Evolutionary conservation across 371 early-diverging fungal species (phyloP).

Genomic region (Gilbertella persicaria): DNA sequence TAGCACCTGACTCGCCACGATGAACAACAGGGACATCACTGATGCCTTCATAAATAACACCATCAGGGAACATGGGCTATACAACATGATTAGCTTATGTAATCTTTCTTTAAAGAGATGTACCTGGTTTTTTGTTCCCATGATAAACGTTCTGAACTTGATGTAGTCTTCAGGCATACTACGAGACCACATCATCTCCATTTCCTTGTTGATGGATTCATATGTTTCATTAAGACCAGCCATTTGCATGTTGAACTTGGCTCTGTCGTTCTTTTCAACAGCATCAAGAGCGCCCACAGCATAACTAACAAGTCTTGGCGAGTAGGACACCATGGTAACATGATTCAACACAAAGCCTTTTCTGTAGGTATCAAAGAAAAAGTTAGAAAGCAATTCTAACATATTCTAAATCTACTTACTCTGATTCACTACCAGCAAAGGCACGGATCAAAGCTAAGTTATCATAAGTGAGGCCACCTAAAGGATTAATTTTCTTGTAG

Average conservation of each 20-base stretch:
- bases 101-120: neutral
- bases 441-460: constrained; percentile 77
- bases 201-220: constrained; percentile 66
- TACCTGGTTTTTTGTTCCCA: constrained; percentile 82
- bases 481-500: constrained; percentile 68
- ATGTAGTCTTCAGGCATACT: constrained; percentile 73
- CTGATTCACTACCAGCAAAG: constrained; percentile 74
- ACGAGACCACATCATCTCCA: constrained; percentile 83
- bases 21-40: constrained; percentile 62
- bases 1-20: constrained; percentile 87
- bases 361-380: constrained; percentile 61
- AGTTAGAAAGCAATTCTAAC: no score
- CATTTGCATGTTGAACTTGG: constrained; percentile 61
- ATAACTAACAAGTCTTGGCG: constrained; percentile 66
- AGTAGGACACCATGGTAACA: constrained; percentile 83
- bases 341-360: constrained; percentile 80
- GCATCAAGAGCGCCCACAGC: constrained; percentile 63
- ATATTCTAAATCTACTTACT: constrained; percentile 60
- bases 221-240: constrained; percentile 60
- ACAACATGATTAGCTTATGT: neutral
- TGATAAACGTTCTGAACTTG: constrained; percentile 87
- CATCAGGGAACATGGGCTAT: constrained; percentile 84
- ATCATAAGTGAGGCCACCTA: constrained; percentile 58
- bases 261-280: constrained; percentile 54
- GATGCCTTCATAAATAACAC: constrained; percentile 83